Evolutionary conservation across 1,284 basidiomycete species (phyloP), one percentile per base, ranked within the genome.

Genomic region (Cystobasidiaceae sp.): DNA sequence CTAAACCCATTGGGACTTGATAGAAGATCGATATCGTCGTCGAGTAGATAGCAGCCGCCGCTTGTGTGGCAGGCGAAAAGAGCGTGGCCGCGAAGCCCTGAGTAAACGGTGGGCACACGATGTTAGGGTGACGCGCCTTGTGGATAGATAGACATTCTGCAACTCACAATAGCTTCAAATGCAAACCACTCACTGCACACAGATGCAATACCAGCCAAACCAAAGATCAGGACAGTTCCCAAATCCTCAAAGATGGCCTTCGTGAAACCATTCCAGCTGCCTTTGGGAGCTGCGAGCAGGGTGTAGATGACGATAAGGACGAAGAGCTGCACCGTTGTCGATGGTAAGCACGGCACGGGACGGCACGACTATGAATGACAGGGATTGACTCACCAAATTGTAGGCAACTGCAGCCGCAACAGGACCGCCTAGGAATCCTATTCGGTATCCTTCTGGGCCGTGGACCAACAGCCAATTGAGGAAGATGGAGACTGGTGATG

Each of bases 381-480:
- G 23, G 11, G 39, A 19, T n/a, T 7, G 28, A 34, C 56, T 33
- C 41, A 59, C 56, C 11, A 48, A 19, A 49, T 59, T 59, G 33
- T 59, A 59, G 15, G 56, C 56, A 66, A 93, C 82, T 0, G 89
- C 88, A 0, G 90, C 90, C 0, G 93, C 89, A 39, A 97, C 81
- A 0, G 94, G 93, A 1, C 93, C 93, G 8, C 94, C 94, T 66
- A 91, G 85, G 77, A 93, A 98, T 4, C 94, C 94, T 1, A 97
- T 80, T 15, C 88, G 81, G 57, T 92, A 54, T 7, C 74, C 71
- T 39, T 54, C 30, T 2, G 77, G 78, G 0, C 78, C 77, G 72
- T 74, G 76, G 13, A 79, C 90, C 15, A 98, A 83, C 0, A 90
- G 73, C 73, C 85, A 96, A 75, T 90, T 94, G 43, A 97, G 79